Conservation (phyloP, 2,329 filamentous ascomycete species). For the Apiospora pterosperma region DNA sequence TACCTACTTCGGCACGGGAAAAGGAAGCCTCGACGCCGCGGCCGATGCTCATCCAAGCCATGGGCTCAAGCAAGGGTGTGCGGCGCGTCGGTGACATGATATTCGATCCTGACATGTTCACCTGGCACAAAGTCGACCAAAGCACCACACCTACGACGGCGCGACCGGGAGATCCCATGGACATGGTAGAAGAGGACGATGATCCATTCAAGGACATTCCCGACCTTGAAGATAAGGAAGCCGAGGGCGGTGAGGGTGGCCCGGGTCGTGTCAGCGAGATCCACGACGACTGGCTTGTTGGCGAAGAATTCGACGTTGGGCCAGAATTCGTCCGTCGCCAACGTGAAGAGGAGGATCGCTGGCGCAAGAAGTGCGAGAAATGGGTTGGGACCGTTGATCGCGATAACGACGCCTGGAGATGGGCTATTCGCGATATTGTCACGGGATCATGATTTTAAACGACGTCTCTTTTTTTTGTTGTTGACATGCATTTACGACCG, state of each 20-base stretch:
- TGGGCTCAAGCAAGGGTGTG: conserved; percentile 78
- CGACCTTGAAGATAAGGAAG: conserved; percentile 72
- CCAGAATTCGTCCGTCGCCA: conserved; percentile 90
- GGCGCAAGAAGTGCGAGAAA: conserved; percentile 81
- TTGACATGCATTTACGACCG: conserved; percentile 6
- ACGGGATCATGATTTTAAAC: conserved; percentile 23
- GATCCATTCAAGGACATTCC: conserved; percentile 95
- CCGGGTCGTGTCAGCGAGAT: conserved; percentile 55
- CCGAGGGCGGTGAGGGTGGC: conserved; percentile 45
- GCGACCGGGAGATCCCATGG: conserved; percentile 48
- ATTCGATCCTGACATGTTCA: conserved; percentile 96
- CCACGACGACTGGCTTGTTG: conserved; percentile 79
- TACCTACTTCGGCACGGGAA: conserved; percentile 44
- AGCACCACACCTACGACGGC: conserved; percentile 33
- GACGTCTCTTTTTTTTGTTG: neutral
- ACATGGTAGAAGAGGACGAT: conserved; percentile 76
- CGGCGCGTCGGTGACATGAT: conserved; percentile 98
- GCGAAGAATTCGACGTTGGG: conserved; percentile 96
- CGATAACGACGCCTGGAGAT: conserved; percentile 67
- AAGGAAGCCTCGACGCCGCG: conserved; percentile 59
- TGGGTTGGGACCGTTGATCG: conserved; percentile 67
- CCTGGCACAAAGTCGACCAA: conserved; percentile 79
- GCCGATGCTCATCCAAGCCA: conserved; percentile 85
- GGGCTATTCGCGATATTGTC: conserved; percentile 66
- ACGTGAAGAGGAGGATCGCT: conserved; percentile 85